Evolutionary conservation across 176 grass and related monocot genomes (phyloP).

Genomic region (Tuctoria greenei): DNA sequence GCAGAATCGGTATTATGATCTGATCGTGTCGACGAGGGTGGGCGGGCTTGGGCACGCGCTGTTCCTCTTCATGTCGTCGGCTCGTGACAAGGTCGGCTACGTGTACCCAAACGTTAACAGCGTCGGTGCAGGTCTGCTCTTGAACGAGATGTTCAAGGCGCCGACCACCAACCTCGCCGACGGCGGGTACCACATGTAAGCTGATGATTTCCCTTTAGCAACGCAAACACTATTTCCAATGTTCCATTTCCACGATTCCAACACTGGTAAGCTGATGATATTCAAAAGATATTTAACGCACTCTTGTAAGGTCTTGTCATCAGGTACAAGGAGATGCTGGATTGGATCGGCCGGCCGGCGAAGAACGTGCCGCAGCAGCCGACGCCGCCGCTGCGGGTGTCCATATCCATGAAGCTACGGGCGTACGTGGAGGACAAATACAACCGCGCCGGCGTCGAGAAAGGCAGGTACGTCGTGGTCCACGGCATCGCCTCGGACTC

Average conservation of each 20-base stretch:
- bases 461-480: conserved; percentile 73
- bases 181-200: conserved; percentile 78
- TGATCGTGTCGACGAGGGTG: conserved; percentile 75
- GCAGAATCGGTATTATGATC: conserved; percentile 85
- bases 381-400: conserved; percentile 60
- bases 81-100: conserved; percentile 83
- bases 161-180: conserved; percentile 61
- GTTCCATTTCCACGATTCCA: neutral
- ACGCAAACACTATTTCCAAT: too few species aligned
- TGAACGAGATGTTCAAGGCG: conserved; percentile 63
- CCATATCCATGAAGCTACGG: conserved; percentile 83
- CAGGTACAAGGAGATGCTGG: conserved; percentile 81
- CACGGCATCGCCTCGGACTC: conserved; percentile 92
- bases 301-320: neutral
- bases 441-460: conserved; percentile 56
- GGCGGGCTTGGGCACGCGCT: conserved; percentile 74
- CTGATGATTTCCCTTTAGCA: neutral
- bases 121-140: conserved; percentile 69
- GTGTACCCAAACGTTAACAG: conserved; percentile 83
- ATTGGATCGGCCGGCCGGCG: conserved; percentile 73
- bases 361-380: conserved; percentile 58
- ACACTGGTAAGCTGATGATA: too few species aligned
- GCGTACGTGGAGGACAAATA: conserved; percentile 75
- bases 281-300: too few species aligned
- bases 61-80: conserved; percentile 90